Conservation (phyloP, 768 basidiomycete genomes). For the Pleurotus eryngii region DNA sequence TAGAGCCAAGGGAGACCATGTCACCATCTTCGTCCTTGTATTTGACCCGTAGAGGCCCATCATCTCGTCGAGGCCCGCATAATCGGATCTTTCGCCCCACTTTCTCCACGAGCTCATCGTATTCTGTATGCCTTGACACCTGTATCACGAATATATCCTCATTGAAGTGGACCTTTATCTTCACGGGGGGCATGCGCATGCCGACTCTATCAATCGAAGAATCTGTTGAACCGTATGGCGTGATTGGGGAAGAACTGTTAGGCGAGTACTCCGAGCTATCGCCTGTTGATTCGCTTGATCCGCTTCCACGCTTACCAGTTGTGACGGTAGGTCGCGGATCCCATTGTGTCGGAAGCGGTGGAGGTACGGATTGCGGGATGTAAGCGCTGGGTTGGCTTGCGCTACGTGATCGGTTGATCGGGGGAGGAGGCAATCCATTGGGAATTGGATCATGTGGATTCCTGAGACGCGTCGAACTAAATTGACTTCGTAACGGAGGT, state of each 20-base stretch:
- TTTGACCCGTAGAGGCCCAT: constrained; percentile 80
- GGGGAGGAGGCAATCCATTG: constrained; percentile 23
- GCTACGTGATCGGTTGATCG: constrained; percentile 62
- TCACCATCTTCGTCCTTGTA: constrained; percentile 94
- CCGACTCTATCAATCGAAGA: constrained; percentile 63
- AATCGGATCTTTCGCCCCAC: constrained; percentile 91
- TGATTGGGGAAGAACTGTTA: constrained; percentile 82
- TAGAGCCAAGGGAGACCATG: constrained; percentile 81
- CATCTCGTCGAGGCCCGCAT: constrained; percentile 78
- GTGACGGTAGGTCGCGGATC: constrained; percentile 35
- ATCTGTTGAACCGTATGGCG: constrained; percentile 88
- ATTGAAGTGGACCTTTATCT: constrained; percentile 92
- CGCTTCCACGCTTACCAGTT: constrained; percentile 73
- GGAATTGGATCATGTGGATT: constrained; percentile 38
- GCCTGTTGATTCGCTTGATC: constrained; percentile 79
- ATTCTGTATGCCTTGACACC: constrained; percentile 77
- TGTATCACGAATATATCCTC: constrained; percentile 96
- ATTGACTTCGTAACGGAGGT: constrained; percentile 61
- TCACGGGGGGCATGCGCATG: constrained; percentile 61
- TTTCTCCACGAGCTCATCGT: constrained; percentile 80
- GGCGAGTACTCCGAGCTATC: constrained; percentile 84
- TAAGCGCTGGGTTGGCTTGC: constrained; percentile 79
- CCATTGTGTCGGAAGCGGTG: constrained; percentile 49
- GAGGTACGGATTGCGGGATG: constrained; percentile 48
- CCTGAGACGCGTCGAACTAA: constrained; percentile 62